These are phyloP conservation scores for Ceratocystis albifundus DNA, from an alignment of 2,329 filamentous ascomycete genomes.

Conservation along the genomic window DNA sequence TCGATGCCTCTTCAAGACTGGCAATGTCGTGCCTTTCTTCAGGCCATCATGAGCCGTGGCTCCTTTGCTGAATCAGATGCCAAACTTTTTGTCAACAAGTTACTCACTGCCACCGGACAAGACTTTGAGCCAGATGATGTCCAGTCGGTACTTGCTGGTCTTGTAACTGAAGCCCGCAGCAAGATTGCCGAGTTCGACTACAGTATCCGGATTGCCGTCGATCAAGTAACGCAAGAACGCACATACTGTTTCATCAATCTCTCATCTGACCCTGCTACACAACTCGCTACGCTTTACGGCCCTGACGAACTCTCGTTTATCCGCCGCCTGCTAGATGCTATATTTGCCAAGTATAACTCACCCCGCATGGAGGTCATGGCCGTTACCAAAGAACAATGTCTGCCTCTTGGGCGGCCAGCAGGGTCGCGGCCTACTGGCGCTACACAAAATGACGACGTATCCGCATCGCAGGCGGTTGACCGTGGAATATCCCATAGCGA, in stretches of 20 bases:
- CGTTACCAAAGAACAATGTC: slow-evolving; percentile 65
- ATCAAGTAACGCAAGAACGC: slow-evolving; percentile 56
- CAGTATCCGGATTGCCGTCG: slow-evolving; percentile 64
- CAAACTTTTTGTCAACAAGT: slow-evolving; percentile 61
- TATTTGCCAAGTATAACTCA: slow-evolving; percentile 85
- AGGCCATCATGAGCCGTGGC: slow-evolving; percentile 71
- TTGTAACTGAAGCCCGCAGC: slow-evolving; percentile 58
- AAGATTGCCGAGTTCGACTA: slow-evolving; percentile 71
- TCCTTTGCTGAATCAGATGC: slow-evolving; percentile 65
- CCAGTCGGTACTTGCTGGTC: slow-evolving; percentile 53
- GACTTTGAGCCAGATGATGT: slow-evolving; percentile 49
- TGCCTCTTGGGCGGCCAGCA: slow-evolving; percentile 51
- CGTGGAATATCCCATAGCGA: slow-evolving; percentile 61
- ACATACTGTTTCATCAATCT: slow-evolving; percentile 81
- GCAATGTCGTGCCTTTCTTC: slow-evolving; percentile 68
- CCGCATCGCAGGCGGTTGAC: slow-evolving; percentile 33
- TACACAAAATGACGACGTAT: slow-evolving; percentile 29
- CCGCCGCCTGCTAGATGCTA: slow-evolving; percentile 74
- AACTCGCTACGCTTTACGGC: slow-evolving; percentile 69
- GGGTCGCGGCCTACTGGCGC: slow-evolving; percentile 15
- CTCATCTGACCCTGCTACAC: slow-evolving; percentile 70
- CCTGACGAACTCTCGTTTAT: slow-evolving; percentile 83
- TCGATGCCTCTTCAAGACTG: slow-evolving; percentile 13
- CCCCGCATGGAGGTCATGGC: slow-evolving; percentile 72
- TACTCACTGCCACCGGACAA: slow-evolving; percentile 48